Percentiles rank a stretch among this genome's conserved stretches.
phyloP scores from a whole-genome alignment of 2,329 filamentous ascomycete genomes.

The Trichoderma polysporum region DNA sequence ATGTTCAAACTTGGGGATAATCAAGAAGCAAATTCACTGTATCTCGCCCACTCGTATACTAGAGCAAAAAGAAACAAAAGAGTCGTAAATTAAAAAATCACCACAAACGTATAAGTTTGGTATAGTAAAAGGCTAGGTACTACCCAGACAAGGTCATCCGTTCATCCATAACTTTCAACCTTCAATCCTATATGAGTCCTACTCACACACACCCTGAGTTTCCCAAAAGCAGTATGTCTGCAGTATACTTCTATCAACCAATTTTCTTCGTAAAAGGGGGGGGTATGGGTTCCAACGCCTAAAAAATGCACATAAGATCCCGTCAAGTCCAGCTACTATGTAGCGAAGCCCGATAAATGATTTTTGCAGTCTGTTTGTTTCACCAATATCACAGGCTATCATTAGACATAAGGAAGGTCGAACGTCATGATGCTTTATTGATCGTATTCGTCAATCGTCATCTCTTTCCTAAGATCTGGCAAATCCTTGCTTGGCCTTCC shows the following conservation, averaged over 20 bases:
- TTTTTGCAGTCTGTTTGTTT: background rate
- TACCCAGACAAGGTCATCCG: constrained; percentile 4
- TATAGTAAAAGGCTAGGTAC: background rate
- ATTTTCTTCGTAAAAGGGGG: constrained; percentile 22
- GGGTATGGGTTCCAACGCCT: constrained; percentile 39
- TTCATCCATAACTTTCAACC: constrained; percentile 15
- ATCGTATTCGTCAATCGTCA: constrained; percentile 3
- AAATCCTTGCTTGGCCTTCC: constrained; percentile 32
- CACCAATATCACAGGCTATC: constrained; percentile 17
- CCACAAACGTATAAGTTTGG: constrained; percentile 1
- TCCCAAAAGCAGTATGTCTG: constrained; percentile 13
- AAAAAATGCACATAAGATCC: constrained; percentile 33
- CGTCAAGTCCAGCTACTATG: background rate
- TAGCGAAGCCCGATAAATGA: background rate
- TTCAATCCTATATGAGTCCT: constrained; percentile 13
- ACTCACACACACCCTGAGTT: constrained; percentile 13
- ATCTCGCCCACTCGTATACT: background rate
- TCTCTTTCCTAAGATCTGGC: constrained; percentile 31
- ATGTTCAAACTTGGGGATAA: background rate
- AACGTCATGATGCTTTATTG: constrained; percentile 5
- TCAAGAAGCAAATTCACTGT: background rate
- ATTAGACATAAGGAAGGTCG: constrained; percentile 10
- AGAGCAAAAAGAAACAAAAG: background rate
- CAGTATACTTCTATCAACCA: constrained; percentile 22
- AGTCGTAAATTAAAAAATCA: background rate